Evolutionary conservation across 495 filamentous ascomycete genomes (phyloP).

Genomic region (Lentithecium fluviatile): DNA sequence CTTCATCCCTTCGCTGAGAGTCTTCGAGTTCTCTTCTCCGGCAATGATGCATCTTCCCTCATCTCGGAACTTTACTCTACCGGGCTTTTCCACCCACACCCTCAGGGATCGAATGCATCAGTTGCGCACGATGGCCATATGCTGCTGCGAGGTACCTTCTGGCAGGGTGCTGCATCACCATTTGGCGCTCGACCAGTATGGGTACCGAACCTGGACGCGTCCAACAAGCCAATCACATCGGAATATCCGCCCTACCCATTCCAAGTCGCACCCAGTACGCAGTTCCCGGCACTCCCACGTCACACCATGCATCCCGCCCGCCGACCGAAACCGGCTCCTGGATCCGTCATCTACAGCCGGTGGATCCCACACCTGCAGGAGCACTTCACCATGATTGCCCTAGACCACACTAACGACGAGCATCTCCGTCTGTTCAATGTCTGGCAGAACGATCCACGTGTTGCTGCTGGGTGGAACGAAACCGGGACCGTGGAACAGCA

Average conservation of each 20-base stretch:
- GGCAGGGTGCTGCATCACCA: conserved; percentile 67
- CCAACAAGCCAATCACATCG: conserved; percentile 44
- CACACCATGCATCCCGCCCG: conserved; percentile 61
- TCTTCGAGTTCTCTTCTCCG: conserved; percentile 52
- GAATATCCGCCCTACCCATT: conserved; percentile 56
- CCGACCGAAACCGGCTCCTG: conserved; percentile 59
- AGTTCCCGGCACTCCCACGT: conserved; percentile 49
- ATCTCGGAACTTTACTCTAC: conserved; percentile 43
- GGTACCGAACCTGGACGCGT: conserved; percentile 46
- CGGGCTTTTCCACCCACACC: conserved; percentile 54
- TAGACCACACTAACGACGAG: conserved; percentile 54
- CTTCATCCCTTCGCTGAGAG: conserved; percentile 54
- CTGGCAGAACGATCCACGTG: conserved; percentile 71
- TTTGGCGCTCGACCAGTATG: conserved; percentile 62
- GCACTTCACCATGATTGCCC: conserved; percentile 63
- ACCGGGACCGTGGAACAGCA: conserved; percentile 64
- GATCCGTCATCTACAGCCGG: conserved; percentile 63
- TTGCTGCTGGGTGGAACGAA: conserved; percentile 68
- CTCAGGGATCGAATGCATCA: conserved; percentile 53
- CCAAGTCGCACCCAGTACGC: conserved; percentile 56
- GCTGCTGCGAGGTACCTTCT: conserved; percentile 56
- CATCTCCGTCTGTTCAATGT: conserved; percentile 62
- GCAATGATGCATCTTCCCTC: conserved; percentile 29
- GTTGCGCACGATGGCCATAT: conserved; percentile 40
- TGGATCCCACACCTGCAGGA: conserved; percentile 66